Conservation (phyloP, 169 alveolate species). For the Pseudocohnilembus persalinus region DNA sequence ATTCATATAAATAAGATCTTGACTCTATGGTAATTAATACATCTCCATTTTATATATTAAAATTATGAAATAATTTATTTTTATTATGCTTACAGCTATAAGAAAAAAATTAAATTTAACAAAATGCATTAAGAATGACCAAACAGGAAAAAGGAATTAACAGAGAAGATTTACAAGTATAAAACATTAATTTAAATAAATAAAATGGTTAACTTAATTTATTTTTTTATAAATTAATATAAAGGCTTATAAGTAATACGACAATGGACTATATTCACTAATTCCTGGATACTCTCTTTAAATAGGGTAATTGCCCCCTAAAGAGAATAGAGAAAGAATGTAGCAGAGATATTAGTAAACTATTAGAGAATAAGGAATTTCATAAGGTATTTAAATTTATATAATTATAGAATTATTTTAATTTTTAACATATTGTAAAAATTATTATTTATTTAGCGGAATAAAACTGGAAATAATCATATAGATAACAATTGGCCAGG, state of each 20-base stretch:
- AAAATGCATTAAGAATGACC: conserved; percentile 11
- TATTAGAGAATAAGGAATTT: neutral
- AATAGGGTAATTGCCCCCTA: conserved; percentile 27
- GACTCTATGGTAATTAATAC: neutral
- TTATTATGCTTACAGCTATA: neutral
- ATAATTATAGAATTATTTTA: neutral
- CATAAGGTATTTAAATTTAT: neutral
- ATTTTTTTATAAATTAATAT: neutral
- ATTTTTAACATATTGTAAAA: neutral
- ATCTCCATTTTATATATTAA: too few species aligned
- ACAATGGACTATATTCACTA: conserved; percentile 15
- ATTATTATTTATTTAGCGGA: neutral
- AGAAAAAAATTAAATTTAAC: conserved; percentile 8
- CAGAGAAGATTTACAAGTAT: conserved; percentile 16
- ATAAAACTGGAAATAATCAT: neutral
- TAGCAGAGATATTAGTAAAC: neutral
- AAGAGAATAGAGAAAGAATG: conserved; percentile 4
- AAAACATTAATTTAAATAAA: too few species aligned
- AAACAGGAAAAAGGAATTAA: conserved; percentile 23
- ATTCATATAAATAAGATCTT: neutral
- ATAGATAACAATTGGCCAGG: neutral
- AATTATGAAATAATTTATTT: too few species aligned
- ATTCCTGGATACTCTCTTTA: conserved; percentile 23
- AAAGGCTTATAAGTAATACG: conserved; percentile 17
- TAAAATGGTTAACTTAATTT: neutral